A percentile compares a stretch with the other conserved stretches of the same genome.
These are phyloP conservation scores for Penicillium verrucosum DNA, from an alignment of 2,329 filamentous ascomycete genomes.

Conservation along the genomic window DNA sequence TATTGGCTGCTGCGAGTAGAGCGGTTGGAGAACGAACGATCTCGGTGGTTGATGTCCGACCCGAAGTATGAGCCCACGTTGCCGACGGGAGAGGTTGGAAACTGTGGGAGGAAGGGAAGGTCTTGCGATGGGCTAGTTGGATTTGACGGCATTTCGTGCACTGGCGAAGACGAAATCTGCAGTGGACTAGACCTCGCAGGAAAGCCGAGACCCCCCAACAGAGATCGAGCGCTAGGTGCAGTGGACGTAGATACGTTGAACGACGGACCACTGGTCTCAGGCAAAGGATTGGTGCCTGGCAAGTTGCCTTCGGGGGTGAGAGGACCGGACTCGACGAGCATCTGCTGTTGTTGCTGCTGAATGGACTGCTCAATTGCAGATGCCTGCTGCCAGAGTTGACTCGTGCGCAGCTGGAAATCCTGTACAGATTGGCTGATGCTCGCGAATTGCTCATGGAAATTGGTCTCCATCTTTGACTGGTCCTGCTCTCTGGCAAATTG, in stretches of 20 bases:
- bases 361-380: slow-evolving; percentile 43
- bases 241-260: slow-evolving; percentile 27
- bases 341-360: slow-evolving; percentile 46
- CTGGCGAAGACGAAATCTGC: slow-evolving; percentile 35
- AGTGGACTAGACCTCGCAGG: slow-evolving; percentile 36
- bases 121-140: slow-evolving; percentile 35
- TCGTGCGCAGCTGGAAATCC: slow-evolving; percentile 43
- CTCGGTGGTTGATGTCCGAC: slow-evolving; percentile 32
- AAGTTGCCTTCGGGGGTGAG: slow-evolving; percentile 60
- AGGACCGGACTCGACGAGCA: slow-evolving; percentile 43
- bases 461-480: slow-evolving; percentile 43
- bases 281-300: slow-evolving; percentile 49
- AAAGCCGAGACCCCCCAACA: slow-evolving; percentile 38
- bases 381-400: slow-evolving; percentile 45
- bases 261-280: slow-evolving; percentile 28
- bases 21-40: slow-evolving; percentile 44
- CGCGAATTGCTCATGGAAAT: slow-evolving; percentile 43
- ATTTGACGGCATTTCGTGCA: slow-evolving; percentile 32
- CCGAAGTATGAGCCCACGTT: slow-evolving; percentile 33
- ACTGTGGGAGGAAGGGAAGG: slow-evolving; percentile 29
- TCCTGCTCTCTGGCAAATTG: slow-evolving; percentile 47
- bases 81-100: slow-evolving; percentile 34
- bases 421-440: slow-evolving; percentile 44
- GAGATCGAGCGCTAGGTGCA: slow-evolving; percentile 31
- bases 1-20: slow-evolving; percentile 39